Conservation (phyloP, 768 basidiomycete genomes). For the Pleurotus sapidus region DNA sequence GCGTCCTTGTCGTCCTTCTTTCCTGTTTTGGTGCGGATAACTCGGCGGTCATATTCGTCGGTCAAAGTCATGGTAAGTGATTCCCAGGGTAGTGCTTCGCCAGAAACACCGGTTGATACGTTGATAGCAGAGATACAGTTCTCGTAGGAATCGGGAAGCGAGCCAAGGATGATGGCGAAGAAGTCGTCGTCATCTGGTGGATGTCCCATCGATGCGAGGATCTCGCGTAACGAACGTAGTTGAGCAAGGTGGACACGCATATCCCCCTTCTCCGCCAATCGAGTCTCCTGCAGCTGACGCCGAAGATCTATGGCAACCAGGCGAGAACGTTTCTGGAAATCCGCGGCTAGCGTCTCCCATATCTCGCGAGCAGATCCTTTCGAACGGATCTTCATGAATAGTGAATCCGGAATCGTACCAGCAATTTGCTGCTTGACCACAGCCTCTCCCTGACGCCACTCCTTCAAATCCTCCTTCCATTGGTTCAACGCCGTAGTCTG, state of each 20-base stretch:
- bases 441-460: neutral
- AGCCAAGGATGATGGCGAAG: neutral
- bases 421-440: neutral
- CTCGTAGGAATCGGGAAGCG: neutral
- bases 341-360: neutral
- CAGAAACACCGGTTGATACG: neutral
- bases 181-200: conserved; percentile 1
- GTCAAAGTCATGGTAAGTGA: neutral
- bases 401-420: neutral
- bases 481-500: neutral
- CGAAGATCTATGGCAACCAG: neutral
- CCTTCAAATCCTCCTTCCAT: neutral
- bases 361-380: neutral
- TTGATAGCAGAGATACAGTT: neutral
- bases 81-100: neutral
- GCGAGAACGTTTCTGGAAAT: neutral
- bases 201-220: neutral
- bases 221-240: neutral
- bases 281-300: neutral
- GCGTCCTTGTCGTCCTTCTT: neutral
- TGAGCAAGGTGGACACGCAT: neutral
- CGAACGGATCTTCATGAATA: neutral
- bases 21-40: neutral
- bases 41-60: neutral
- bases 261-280: neutral